Evolutionary conservation across 192 early-diverging fungal genomes (phyloP), one percentile per base, ranked within the genome.

Genomic region (Coemansia sp.): DNA sequence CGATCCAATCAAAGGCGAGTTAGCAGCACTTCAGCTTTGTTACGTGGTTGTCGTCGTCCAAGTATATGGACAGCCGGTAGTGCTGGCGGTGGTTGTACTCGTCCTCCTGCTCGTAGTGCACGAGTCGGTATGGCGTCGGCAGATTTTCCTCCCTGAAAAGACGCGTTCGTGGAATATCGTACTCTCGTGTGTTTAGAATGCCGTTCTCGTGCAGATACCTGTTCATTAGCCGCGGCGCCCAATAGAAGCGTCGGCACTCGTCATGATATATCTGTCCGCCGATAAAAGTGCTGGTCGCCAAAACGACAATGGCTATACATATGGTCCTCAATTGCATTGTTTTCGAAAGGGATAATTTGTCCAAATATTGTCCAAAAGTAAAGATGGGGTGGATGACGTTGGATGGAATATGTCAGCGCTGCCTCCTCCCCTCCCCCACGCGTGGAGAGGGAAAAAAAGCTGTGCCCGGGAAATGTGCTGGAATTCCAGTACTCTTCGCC

Each of bases 191-290:
- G 66, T 80, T 74, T 5, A 80, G 29, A 3, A 80, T 53, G 8
- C 67, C 63, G 37, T 80, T 73, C 32, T 80, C 61, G 64, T 80
- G 76, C 62, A 80, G 39, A 32, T 61, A 80, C 48, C 67, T 73
- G 76, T 73, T 73, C 70, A 80, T 80, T 14, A 80, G 67, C n/a
- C 67, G 70, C 0, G 76, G 70, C 32, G 76, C 60, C 70, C 76
- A 80, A 61, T 74, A 80, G 34, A 80, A 80, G 19, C 67, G 56
- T 17, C 67, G 67, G 37, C 67, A 80, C 17, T 80, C 70, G 58
- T 80, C 70, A 32, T 74, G 63, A 40, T 74, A 74, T 4, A 80
- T 64, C 42, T 80, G 76, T 5, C 62, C 70, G 29, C 52, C 52
- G 18, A 53, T 53, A 19, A 34, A 53, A 7, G 52, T 53, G 32